Percentiles rank a stretch among this genome's conserved stretches.
Evolutionary conservation across 345 rosid genomes (phyloP).

Genomic region (Trapa incisa): DNA sequence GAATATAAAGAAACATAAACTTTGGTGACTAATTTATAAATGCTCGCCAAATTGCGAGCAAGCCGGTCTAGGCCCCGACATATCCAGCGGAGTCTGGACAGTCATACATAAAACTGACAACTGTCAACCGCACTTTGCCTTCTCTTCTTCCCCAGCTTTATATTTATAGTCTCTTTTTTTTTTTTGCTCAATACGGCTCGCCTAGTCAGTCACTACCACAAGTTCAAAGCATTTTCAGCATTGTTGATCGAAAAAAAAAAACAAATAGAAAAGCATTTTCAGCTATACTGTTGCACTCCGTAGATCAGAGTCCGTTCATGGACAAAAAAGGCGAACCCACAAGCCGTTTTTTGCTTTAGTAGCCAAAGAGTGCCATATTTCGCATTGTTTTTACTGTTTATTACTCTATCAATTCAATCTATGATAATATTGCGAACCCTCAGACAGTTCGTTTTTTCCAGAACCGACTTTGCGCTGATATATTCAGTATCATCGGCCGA

Average conservation of each 20-base stretch:
- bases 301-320: background rate
- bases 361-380: background rate
- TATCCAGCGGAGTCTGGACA: background rate
- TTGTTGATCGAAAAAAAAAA: too few species aligned
- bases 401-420: background rate
- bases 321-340: background rate
- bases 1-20: background rate
- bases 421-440: background rate
- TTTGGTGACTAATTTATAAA: background rate
- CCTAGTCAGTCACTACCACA: too few species aligned
- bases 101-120: background rate
- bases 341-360: background rate
- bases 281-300: background rate
- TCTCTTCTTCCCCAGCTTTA: too few species aligned
- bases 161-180: too few species aligned
- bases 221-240: too few species aligned
- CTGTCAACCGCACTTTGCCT: background rate
- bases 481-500: constrained; percentile 4
- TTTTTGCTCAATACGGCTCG: too few species aligned
- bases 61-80: background rate
- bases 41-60: background rate
- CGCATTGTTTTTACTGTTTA: background rate
- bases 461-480: background rate
- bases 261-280: background rate
- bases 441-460: background rate